These are phyloP conservation scores for Immersiporthe knoxdaviesiana DNA, from an alignment of 2,329 filamentous ascomycete genomes.

Conservation along the genomic window DNA sequence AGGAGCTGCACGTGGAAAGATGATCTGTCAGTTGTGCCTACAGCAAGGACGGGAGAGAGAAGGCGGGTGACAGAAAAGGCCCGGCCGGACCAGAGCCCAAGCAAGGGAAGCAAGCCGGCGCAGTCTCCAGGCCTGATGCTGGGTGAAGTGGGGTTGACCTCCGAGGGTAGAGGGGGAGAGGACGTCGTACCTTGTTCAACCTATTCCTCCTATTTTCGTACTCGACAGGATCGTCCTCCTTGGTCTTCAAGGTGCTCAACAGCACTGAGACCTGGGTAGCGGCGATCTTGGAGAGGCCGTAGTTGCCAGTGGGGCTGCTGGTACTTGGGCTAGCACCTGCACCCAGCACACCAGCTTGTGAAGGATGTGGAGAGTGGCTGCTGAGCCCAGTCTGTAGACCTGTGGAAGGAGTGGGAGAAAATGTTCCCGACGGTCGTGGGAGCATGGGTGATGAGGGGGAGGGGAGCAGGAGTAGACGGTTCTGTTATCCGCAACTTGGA, in stretches of 20 bases:
- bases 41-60: not conserved
- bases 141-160: not conserved
- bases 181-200: slow-evolving; percentile 77
- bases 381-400: slow-evolving; percentile 59
- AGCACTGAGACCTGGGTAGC: slow-evolving; percentile 94
- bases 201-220: slow-evolving; percentile 91
- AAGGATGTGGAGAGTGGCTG: slow-evolving; percentile 60
- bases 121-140: not conserved
- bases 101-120: not conserved
- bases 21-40: slow-evolving; percentile 8
- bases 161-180: no score
- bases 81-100: not conserved
- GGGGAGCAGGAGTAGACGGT: slow-evolving; percentile 34
- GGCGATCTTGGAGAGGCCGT: slow-evolving; percentile 85
- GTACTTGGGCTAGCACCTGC: slow-evolving; percentile 65
- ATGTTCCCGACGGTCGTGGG: slow-evolving; percentile 65
- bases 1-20: slow-evolving; percentile 66
- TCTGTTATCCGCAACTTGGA: slow-evolving; percentile 37
- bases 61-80: not conserved
- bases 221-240: slow-evolving; percentile 82
- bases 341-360: slow-evolving; percentile 60
- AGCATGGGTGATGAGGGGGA: slow-evolving; percentile 50
- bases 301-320: slow-evolving; percentile 64
- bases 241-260: slow-evolving; percentile 92
- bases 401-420: slow-evolving; percentile 64